A percentile compares a stretch with the other conserved stretches of the same genome.
Evolutionary conservation across 73 alveolate genomes (phyloP).

Genomic region (Paramecium primaurelia): DNA sequence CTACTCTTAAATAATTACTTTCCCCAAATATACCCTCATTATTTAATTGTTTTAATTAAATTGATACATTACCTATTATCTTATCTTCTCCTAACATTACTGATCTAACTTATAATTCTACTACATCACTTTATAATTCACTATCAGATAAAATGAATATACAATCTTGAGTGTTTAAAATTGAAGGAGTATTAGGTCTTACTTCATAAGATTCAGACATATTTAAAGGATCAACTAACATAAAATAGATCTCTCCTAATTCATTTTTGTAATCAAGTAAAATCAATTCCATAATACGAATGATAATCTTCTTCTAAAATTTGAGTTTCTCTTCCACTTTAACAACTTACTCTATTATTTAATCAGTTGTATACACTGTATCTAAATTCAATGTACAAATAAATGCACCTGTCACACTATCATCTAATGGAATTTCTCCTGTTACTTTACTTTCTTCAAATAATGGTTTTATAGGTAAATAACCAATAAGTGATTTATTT

Average conservation of each 20-base stretch:
- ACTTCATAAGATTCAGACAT: neutral
- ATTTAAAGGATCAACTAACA: conserved; percentile 20
- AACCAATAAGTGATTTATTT: neutral
- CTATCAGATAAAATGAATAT: neutral
- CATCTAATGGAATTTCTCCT: conserved; percentile 40
- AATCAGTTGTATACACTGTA: neutral
- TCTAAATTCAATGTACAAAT: neutral
- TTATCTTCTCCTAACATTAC: conserved; percentile 38
- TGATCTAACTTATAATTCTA: conserved; percentile 31
- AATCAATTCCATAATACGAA: neutral
- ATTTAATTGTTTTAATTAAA: neutral
- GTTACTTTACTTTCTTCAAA: neutral
- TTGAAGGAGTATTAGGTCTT: neutral
- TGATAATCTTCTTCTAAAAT: neutral
- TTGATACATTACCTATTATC: neutral
- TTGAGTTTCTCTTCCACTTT: neutral
- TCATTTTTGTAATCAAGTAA: conserved; percentile 18
- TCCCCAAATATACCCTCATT: conserved; percentile 20
- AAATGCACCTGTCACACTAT: conserved; percentile 11
- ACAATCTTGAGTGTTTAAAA: conserved; percentile 14
- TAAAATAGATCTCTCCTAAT: conserved; percentile 39
- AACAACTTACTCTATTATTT: neutral
- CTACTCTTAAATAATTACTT: conserved; percentile 7
- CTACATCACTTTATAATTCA: conserved; percentile 14
- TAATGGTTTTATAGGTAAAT: neutral